Percentiles rank a stretch among this genome's conserved stretches.
phyloP scores from a whole-genome alignment of 306 rosid genomes.

The Ochetophila trinervis region DNA sequence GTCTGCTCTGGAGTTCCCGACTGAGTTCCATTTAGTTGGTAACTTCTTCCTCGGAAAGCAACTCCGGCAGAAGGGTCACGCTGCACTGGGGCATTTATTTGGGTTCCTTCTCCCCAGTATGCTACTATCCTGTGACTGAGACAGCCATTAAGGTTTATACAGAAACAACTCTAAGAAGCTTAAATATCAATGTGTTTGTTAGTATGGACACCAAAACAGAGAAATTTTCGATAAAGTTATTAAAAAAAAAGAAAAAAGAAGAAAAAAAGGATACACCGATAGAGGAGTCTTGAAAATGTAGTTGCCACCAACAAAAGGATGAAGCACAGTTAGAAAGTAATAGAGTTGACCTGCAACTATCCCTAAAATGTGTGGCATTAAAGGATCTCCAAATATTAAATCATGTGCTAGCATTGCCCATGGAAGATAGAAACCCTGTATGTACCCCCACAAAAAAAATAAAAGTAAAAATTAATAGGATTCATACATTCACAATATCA shows the following conservation, averaged over 20 bases:
- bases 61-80: conserved; percentile 55
- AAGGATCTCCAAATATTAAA: conserved; percentile 45
- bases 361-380: conserved; percentile 49
- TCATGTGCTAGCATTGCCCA: conserved; percentile 55
- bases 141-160: conserved; percentile 31
- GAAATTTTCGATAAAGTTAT: neutral
- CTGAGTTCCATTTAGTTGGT: conserved; percentile 44
- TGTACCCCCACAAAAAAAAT: neutral
- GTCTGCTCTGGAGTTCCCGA: conserved; percentile 24
- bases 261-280: conserved; percentile 61
- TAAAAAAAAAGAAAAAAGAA: conserved; percentile 6
- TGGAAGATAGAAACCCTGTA: conserved; percentile 73
- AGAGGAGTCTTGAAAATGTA: conserved; percentile 54
- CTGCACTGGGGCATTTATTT: conserved; percentile 61
- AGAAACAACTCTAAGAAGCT: neutral
- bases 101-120: conserved; percentile 72
- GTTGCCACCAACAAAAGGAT: conserved; percentile 71
- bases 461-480: too few relatives aligned
- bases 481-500: neutral
- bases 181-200: too few relatives aligned
- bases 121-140: conserved; percentile 60
- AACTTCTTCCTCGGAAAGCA: conserved; percentile 61
- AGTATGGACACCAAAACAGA: too few relatives aligned
- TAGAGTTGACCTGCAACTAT: conserved; percentile 66
- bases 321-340: conserved; percentile 73